Base-by-base conservation (phyloP, 352 stramenopile species). In the Globisporangium camurandrum region DNA sequence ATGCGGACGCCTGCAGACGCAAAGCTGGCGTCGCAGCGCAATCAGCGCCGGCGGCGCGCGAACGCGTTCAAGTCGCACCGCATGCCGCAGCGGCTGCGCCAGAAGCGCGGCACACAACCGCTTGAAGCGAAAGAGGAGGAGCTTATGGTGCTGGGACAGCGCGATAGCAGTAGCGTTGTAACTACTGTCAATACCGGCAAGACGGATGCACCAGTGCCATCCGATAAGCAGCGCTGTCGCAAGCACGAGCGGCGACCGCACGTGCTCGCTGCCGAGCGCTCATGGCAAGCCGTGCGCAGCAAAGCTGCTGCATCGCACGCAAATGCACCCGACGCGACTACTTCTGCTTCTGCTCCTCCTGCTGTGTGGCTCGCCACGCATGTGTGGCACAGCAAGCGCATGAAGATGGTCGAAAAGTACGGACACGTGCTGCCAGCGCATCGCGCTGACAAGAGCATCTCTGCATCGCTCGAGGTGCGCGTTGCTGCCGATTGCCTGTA, bases 21-120 rank as follows among this genome's bases (percentile, higher is more conserved):
- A 7, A 88, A 88, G 66, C 48, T 88, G 2, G 26, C 44, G 30
- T 33, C 61, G 46, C 77, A 88, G 56, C 61, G 65, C 41, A 84
- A 82, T 44, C 75, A 84, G 58, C 80, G 77, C 22, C 71, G 80
- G 2, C 77, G 80, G 2, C 75, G 80, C 28, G 80, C 77, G 9
- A 89, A 88, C 38, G 81, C 81, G 31, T 89, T 92, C 62, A 88
- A 92, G 55, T 75, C 73, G 45, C 62, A 88, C 56, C 47, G 55
- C 23, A 80, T 88, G 64, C 77, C 80, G 14, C 80, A 69, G 20
- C 66, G 80, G 1, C 53, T 91, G 39, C 75, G 75, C 6, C 34
- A 57, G 4, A 56, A 44, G 11, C 36, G 39, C 16, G 9, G 24
- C 22, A 58, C 61, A 19, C 45, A 19, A 7, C 33, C 31, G 24